Evolutionary conservation across 305 asterid species (phyloP).

Genomic region (Fraxinus sp.): DNA sequence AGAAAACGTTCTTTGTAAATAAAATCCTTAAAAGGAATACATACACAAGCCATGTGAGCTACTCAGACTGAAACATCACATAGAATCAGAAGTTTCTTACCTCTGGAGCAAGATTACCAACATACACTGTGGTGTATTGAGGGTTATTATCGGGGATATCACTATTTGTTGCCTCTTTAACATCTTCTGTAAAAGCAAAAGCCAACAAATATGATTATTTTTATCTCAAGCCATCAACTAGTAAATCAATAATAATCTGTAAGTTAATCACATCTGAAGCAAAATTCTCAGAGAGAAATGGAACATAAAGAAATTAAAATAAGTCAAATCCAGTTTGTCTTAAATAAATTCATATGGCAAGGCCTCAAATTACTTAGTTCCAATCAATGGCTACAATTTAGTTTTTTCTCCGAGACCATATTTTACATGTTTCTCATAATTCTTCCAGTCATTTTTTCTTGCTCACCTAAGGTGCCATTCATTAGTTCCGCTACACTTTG

Average conservation of each 20-base stretch:
- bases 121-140: slow-evolving; percentile 47
- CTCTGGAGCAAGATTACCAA: slow-evolving; percentile 53
- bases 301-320: neutral
- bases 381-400: neutral
- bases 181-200: slow-evolving; percentile 34
- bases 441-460: neutral
- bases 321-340: neutral
- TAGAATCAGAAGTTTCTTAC: slow-evolving; percentile 27
- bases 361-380: neutral
- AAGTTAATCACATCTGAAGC: neutral
- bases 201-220: neutral
- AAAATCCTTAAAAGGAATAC: neutral
- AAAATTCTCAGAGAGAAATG: slow-evolving; percentile 7
- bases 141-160: slow-evolving; percentile 52
- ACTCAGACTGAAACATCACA: neutral
- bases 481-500: slow-evolving; percentile 42
- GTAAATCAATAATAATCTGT: neutral
- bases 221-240: neutral
- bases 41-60: neutral
- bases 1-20: neutral
- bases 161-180: slow-evolving; percentile 34
- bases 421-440: neutral
- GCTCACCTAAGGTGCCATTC: slow-evolving; percentile 42
- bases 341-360: neutral
- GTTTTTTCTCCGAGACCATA: neutral